A percentile compares a stretch with the other conserved stretches of the same genome.
Evolutionary conservation across 2,329 filamentous ascomycete species (phyloP).

Genomic region (Penicillium frequentans): DNA sequence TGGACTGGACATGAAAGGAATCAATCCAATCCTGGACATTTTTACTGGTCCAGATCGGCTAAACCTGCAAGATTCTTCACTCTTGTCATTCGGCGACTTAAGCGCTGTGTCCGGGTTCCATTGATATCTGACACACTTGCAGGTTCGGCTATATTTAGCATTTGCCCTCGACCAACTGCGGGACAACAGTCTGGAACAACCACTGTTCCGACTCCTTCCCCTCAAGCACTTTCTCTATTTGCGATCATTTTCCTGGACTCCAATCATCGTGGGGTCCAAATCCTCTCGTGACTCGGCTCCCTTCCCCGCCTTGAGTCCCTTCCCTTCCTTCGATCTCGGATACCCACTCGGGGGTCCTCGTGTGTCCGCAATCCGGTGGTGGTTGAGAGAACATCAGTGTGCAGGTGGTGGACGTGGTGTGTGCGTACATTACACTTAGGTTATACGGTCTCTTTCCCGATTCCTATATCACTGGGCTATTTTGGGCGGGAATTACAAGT

Average conservation of each 20-base stretch:
- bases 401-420: conserved; percentile 2
- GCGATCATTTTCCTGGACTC: not conserved
- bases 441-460: not conserved
- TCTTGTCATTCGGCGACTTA: conserved; percentile 8
- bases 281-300: conserved; percentile 2
- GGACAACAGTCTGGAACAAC: conserved; percentile 24
- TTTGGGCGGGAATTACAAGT: conserved; percentile 19
- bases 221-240: not conserved
- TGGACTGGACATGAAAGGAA: not conserved
- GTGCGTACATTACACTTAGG: not conserved
- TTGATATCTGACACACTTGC: conserved; percentile 28
- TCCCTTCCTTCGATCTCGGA: not conserved
- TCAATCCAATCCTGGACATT: not conserved
- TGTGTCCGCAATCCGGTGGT: not conserved
- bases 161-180: conserved; percentile 22
- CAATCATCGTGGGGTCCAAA: conserved; percentile 8
- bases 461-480: not conserved
- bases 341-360: conserved; percentile 2
- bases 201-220: conserved; percentile 6
- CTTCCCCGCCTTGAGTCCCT: conserved; percentile 1
- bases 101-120: conserved; percentile 21
- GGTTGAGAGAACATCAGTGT: conserved; percentile 1
- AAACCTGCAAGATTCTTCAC: not conserved
- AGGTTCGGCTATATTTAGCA: conserved; percentile 39
- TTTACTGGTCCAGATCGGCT: not conserved